phyloP scores from a whole-genome alignment of 345 rosid genomes.

The Pelargonium nanum region DNA sequence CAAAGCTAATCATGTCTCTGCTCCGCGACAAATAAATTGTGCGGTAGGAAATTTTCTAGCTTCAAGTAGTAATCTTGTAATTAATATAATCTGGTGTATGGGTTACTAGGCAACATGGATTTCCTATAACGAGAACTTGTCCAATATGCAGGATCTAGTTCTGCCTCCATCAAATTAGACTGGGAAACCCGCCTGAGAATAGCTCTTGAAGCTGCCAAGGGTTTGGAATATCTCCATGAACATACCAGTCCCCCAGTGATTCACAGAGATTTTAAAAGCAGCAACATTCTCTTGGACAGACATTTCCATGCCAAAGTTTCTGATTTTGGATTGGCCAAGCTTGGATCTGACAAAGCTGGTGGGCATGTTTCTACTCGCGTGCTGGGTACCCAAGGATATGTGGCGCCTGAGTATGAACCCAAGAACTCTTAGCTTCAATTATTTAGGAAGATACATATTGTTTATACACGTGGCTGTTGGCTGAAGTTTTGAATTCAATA shows the following conservation, averaged over 20 bases:
- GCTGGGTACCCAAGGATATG: constrained; percentile 71
- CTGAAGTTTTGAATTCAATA: neutral
- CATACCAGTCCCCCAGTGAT: constrained; percentile 60
- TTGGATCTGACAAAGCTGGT: constrained; percentile 64
- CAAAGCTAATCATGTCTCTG: too few species aligned
- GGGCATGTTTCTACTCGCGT: constrained; percentile 73
- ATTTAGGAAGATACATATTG: too few species aligned
- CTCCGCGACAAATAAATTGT: too few species aligned
- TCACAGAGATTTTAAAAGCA: constrained; percentile 71
- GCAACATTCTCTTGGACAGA: constrained; percentile 60
- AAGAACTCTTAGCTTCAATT: constrained; percentile 6
- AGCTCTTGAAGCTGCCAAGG: constrained; percentile 78
- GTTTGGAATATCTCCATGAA: constrained; percentile 79
- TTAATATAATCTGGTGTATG: too few species aligned
- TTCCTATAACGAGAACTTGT: neutral
- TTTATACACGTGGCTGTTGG: too few species aligned
- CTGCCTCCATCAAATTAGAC: constrained; percentile 33
- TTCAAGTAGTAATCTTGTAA: neutral
- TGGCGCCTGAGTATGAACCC: constrained; percentile 59
- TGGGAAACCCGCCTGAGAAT: constrained; percentile 73
- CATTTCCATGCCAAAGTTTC: constrained; percentile 63
- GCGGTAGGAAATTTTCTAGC: too few species aligned
- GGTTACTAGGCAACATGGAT: constrained; percentile 4
- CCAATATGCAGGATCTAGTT: constrained; percentile 41
- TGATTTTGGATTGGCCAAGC: constrained; percentile 69